Base-by-base conservation (phyloP, 2,329 filamentous ascomycete genomes). In the Magnaporthales sp. region DNA sequence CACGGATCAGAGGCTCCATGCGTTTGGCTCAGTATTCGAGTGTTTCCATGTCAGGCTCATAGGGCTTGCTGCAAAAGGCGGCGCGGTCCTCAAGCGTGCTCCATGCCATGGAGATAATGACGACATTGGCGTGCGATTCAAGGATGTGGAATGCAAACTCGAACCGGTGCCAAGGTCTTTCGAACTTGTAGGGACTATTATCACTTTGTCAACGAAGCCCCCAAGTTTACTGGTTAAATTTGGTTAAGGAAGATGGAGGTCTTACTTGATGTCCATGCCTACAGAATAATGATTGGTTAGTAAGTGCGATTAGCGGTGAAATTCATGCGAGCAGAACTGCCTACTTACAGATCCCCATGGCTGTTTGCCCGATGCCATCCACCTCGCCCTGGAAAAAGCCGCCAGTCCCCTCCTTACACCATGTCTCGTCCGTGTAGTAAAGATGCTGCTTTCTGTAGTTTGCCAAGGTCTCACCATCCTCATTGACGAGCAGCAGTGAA, bases 61-160 rank as follows among this genome's bases (percentile, higher is more conserved):
- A 74, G 0, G 84, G 85, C 69, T 69, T 78, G 29, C 70, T 80
- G 68, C 72, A 86, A 73, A 79, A 87, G 9, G 68, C 67, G 22
- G 72, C 80, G 1, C 76, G 80, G 71, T 80, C 83, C 68, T 80
- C 86, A 67, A 75, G 80, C 1, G 90, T 92, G 32, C 91, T 79
- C 91, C 91, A 94, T 0, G 91, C 90, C 91, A 93, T 93, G 4
- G 85, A 86, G 0, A 94, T 70, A 32, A 93, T 85, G 1, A 91
- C 86, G 0, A 93, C 69, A 15, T 87, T 86, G 0, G 89, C 84
- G 0, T 81, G 72, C 0, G 78, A 77, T 1, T 85, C 77, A 0
- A 92, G 74, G 6, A 89, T 78, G 60, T 91, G 86, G 27, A 79
- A 83, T 0, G 82, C 83, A 68, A 84, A 84, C 67, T 84, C 82